A percentile compares a stretch with the other conserved stretches of the same genome.
phyloP scores from a whole-genome alignment of 768 basidiomycete species.

The Panaeolus cyanescens region DNA sequence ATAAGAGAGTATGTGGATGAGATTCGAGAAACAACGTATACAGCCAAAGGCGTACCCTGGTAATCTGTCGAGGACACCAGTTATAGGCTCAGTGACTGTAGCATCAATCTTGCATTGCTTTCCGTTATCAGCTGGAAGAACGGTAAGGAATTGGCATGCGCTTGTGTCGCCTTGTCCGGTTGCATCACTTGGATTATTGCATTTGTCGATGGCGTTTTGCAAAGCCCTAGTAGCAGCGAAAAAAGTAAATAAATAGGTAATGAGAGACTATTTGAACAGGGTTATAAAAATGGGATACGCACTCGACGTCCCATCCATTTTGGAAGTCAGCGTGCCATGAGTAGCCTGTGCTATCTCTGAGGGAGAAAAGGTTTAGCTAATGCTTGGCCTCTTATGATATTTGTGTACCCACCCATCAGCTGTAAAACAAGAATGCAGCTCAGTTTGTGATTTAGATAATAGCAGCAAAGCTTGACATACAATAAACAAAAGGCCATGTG shows the following conservation, averaged over 20 bases:
- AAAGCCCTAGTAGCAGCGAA: slow-evolving; percentile 28
- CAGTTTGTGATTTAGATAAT: neutral
- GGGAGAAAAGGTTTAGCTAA: neutral
- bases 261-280: neutral
- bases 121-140: slow-evolving; percentile 24
- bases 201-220: slow-evolving; percentile 47
- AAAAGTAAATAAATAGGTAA: neutral
- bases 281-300: neutral
- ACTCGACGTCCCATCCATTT: slow-evolving; percentile 47
- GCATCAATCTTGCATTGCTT: slow-evolving; percentile 32
- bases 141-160: slow-evolving; percentile 41
- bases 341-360: slow-evolving; percentile 55
- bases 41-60: slow-evolving; percentile 30
- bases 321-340: slow-evolving; percentile 50
- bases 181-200: slow-evolving; percentile 40
- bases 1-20: neutral
- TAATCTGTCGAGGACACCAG: slow-evolving; percentile 22
- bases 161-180: slow-evolving; percentile 36
- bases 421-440: neutral
- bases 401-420: slow-evolving; percentile 36
- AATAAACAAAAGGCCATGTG: slow-evolving; percentile 43
- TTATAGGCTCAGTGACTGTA: slow-evolving; percentile 28
- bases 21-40: no score
- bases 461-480: neutral
- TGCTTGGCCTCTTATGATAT: neutral